Conservation (phyloP, 2,329 filamentous ascomycete species). For the Plectosphaerella plurivora region DNA sequence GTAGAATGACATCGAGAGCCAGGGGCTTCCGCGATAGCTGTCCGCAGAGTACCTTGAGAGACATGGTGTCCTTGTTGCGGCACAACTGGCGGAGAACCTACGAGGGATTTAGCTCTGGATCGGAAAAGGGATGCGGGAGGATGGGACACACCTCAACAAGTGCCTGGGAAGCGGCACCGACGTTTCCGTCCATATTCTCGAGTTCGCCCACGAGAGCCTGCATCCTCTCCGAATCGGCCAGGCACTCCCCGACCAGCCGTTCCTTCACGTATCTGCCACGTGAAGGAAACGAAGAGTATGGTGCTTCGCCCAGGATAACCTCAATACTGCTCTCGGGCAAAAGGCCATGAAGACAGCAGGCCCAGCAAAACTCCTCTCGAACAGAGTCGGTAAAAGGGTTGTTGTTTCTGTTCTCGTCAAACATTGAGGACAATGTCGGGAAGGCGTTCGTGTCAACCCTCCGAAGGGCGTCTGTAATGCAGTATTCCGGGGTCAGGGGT, state of each 20-base stretch:
- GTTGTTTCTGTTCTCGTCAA: slow-evolving; percentile 52
- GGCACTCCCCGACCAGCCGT: slow-evolving; percentile 71
- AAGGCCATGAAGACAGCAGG: slow-evolving; percentile 84
- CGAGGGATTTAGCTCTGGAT: neutral
- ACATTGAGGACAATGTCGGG: slow-evolving; percentile 54
- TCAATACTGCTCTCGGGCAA: slow-evolving; percentile 75
- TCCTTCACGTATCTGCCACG: slow-evolving; percentile 75
- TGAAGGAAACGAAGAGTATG: slow-evolving; percentile 72
- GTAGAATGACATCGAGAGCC: slow-evolving; percentile 68
- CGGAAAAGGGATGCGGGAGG: neutral
- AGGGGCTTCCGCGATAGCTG: slow-evolving; percentile 69
- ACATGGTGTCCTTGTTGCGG: slow-evolving; percentile 70
- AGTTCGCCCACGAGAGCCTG: slow-evolving; percentile 76
- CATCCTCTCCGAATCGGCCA: slow-evolving; percentile 68
- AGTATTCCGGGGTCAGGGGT: slow-evolving; percentile 68
- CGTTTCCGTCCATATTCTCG: slow-evolving; percentile 88
- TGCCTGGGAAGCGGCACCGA: slow-evolving; percentile 77
- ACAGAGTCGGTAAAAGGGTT: slow-evolving; percentile 56
- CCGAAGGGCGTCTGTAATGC: slow-evolving; percentile 67
- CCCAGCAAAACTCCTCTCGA: slow-evolving; percentile 75
- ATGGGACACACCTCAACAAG: slow-evolving; percentile 57
- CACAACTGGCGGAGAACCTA: slow-evolving; percentile 67
- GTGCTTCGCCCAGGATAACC: slow-evolving; percentile 76
- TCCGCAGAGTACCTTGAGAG: slow-evolving; percentile 70
- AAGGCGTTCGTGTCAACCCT: slow-evolving; percentile 80